Evolutionary conservation across 1,139 yeast species (phyloP).

Genomic region (Pichia sp.): DNA sequence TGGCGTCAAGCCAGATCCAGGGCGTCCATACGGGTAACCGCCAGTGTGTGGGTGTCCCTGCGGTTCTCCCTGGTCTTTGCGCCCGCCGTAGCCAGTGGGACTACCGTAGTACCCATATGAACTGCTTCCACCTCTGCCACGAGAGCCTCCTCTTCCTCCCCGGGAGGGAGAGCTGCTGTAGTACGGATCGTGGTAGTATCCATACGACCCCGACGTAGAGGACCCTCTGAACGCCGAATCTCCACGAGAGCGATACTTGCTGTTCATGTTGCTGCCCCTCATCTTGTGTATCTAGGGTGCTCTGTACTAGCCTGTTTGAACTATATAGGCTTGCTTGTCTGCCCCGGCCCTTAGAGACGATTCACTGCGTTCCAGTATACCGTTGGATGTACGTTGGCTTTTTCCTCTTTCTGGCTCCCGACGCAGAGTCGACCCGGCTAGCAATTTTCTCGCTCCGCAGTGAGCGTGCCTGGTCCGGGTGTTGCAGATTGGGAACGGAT

Average conservation of each 20-base stretch:
- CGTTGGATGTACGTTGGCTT: too few relatives aligned
- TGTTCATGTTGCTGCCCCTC: slow-evolving; percentile 54
- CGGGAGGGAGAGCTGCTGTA: slow-evolving; percentile 14
- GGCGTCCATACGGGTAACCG: not conserved
- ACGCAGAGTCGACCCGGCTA: too few relatives aligned
- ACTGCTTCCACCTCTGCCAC: slow-evolving; percentile 8
- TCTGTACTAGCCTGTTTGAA: too few relatives aligned
- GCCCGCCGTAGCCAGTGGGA: not conserved
- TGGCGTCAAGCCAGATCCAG: slow-evolving; percentile 1
- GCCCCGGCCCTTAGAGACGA: too few relatives aligned
- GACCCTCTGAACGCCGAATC: slow-evolving; percentile 75
- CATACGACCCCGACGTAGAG: slow-evolving; percentile 1
- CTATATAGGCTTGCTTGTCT: too few relatives aligned
- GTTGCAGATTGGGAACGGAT: too few relatives aligned
- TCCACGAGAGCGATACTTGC: slow-evolving; percentile 45
- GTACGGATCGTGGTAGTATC: slow-evolving; percentile 13
- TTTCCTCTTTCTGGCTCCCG: too few relatives aligned
- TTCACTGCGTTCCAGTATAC: too few relatives aligned
- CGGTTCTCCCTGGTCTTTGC: not conserved
- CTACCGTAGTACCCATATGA: slow-evolving; percentile 4
- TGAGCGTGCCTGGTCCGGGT: too few relatives aligned
- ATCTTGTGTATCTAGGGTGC: slow-evolving; percentile 13
- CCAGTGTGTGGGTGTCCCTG: not conserved
- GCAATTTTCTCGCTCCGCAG: too few relatives aligned
- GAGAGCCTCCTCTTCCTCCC: slow-evolving; percentile 10